phyloP scores from a whole-genome alignment of 352 stramenopile species.

The Globisporangium mamillatum region DNA sequence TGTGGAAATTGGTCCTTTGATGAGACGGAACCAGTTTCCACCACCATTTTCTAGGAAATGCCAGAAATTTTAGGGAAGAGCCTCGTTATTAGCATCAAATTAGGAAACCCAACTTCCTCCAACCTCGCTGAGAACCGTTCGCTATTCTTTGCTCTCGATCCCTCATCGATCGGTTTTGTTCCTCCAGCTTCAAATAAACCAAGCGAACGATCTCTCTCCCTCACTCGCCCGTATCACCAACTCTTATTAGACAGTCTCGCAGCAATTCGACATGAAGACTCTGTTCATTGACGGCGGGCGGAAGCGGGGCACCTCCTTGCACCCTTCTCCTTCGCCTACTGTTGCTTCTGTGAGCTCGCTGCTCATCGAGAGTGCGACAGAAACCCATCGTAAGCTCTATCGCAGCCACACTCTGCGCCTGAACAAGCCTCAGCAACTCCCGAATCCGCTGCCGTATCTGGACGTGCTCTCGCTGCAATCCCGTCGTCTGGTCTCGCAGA shows the following conservation, averaged over 20 bases:
- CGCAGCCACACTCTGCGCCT: neutral
- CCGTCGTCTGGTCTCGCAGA: constrained; percentile 39
- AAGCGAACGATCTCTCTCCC: neutral
- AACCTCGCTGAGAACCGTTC: no score
- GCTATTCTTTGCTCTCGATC: neutral
- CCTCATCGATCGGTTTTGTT: neutral
- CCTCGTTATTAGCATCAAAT: no score
- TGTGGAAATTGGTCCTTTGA: neutral
- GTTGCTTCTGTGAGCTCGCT: neutral
- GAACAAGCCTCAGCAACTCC: neutral
- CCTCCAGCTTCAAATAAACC: neutral
- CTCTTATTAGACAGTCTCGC: no score
- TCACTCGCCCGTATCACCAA: no score
- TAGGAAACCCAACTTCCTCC: no score
- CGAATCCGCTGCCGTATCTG: constrained; percentile 35
- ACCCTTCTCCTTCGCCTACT: neutral
- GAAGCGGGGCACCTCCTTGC: neutral
- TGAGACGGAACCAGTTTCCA: neutral
- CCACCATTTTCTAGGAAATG: neutral
- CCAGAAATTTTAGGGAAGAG: no score
- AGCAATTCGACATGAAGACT: neutral
- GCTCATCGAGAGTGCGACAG: neutral
- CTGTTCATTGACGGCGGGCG: neutral
- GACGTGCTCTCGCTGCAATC: constrained; percentile 69
- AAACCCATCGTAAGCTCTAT: neutral